These are phyloP conservation scores for Penicillium frequentans DNA, from an alignment of 2,329 filamentous ascomycete species.

Conservation along the genomic window DNA sequence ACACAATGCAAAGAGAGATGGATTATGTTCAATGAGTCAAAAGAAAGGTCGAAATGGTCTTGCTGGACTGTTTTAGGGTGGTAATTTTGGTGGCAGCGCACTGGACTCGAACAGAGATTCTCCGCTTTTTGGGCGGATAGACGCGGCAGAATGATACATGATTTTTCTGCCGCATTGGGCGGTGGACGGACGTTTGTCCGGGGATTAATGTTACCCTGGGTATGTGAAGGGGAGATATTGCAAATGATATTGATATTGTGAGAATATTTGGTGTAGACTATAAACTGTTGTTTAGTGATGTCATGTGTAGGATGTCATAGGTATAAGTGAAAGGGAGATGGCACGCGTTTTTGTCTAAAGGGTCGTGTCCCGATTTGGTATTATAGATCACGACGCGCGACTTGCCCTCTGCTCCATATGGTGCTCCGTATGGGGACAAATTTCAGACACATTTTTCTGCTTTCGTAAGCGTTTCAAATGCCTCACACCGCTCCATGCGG, in stretches of 20 bases:
- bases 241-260: background rate
- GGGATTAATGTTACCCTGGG: background rate
- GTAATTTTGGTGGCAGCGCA: slow-evolving; percentile 7
- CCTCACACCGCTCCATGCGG: slow-evolving; percentile 20
- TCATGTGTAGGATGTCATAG: background rate
- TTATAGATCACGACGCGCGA: background rate
- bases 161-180: slow-evolving; percentile 12
- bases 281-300: background rate
- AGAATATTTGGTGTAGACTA: background rate
- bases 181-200: slow-evolving; percentile 11
- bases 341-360: background rate
- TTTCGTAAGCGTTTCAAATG: background rate
- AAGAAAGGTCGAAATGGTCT: background rate
- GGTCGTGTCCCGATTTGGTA: background rate
- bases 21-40: slow-evolving; percentile 1
- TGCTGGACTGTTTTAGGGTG: background rate
- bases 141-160: slow-evolving; percentile 30
- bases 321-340: background rate
- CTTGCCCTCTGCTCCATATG: no score
- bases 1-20: background rate
- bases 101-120: slow-evolving; percentile 13
- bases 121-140: slow-evolving; percentile 28
- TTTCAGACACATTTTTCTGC: background rate
- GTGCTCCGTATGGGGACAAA: background rate
- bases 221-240: no score